A percentile compares a stretch with the other conserved stretches of the same genome.
These are phyloP conservation scores for Ustilago vetiveriae DNA, from an alignment of 1,284 basidiomycete genomes.

Conservation along the genomic window DNA sequence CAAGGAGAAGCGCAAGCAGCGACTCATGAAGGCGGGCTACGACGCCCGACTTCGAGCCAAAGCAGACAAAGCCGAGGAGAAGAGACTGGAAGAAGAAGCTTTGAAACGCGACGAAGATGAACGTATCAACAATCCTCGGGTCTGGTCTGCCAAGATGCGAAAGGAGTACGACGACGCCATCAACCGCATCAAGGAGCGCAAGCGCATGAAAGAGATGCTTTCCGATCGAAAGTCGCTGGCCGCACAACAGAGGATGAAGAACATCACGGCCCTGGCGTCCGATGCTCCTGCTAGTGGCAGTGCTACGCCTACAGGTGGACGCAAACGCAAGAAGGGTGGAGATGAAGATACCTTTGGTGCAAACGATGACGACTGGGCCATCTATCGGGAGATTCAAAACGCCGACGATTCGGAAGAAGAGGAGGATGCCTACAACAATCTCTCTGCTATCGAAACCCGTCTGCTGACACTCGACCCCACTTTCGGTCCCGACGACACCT, in stretches of 20 bases:
- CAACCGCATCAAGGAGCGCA: conserved; percentile 83
- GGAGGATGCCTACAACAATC: conserved; percentile 83
- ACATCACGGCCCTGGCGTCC: conserved; percentile 87
- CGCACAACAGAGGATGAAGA: conserved; percentile 96
- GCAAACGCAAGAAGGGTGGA: conserved; percentile 55
- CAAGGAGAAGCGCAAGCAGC: conserved; percentile 94
- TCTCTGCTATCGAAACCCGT: conserved; percentile 81
- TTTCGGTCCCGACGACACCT: conserved; percentile 84
- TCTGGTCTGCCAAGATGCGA: conserved; percentile 55
- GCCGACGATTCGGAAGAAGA: conserved; percentile 92
- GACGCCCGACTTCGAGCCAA: conserved; percentile 87
- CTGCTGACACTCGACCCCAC: conserved; percentile 83
- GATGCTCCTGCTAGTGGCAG: conserved; percentile 67
- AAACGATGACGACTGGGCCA: conserved; percentile 95
- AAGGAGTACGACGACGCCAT: conserved; percentile 72
- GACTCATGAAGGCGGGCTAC: conserved; percentile 90
- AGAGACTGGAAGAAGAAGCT: conserved; percentile 72
- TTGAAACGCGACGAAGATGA: conserved; percentile 84
- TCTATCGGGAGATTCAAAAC: conserved; percentile 93
- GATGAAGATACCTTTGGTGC: conserved; percentile 92
- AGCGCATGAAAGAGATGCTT: conserved; percentile 81
- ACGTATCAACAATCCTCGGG: conserved; percentile 68
- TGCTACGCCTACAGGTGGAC: conserved; percentile 26
- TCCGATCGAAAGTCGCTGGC: conserved; percentile 92
- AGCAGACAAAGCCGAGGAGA: conserved; percentile 83